Evolutionary conservation across 2,329 filamentous ascomycete species (phyloP), one percentile per base, ranked within the genome.

Genomic region (Myriosclerotinia duriaeana): DNA sequence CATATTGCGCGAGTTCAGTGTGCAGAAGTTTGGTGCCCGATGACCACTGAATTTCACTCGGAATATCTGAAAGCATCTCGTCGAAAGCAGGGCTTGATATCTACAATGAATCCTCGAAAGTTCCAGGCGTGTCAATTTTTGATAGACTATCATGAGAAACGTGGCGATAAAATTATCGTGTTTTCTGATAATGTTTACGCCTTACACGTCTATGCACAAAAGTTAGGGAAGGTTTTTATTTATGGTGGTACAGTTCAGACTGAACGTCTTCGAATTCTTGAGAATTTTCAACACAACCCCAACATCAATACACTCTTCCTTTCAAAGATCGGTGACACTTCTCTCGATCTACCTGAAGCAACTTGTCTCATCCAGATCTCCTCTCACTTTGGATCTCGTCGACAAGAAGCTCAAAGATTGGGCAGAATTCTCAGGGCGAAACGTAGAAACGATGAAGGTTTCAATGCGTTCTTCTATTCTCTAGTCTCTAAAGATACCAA

Each of bases 401-500:
- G 95, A 80, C 95, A 98, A 78, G 95, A 99, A 80, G 95, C 95
- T 0, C 95, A 98, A 77, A 88, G 95, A 2, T 83, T 98, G 0
- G 95, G 95, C 4, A 89, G 95, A 62, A 98, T 99, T 73, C 85
- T 99, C 3, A 87, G 95, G 79, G 95, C 95, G 17, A 99, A 99
- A 80, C 87, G 95, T 22, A 86, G 95, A 76, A 98, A 97, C 73
- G 95, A 99, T 73, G 95, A 98, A 77, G 95, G 95, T 9, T 99
- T 99, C 79, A 99, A 99, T 76, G 95, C 95, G 0, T 99, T 98
- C 78, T 99, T 99, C 81, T 99, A 99, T 80, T 96, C 92, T 0
- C 85, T 99, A 0, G 95, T 99, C 4, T 96, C 92, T 7, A 98
- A 98, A 77, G 95, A 99, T 76, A 99, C 95, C 0, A 89, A 93